A percentile compares a stretch with the other conserved stretches of the same genome.
These are phyloP conservation scores for Helichrysum umbraculigerum DNA, from an alignment of 129 eudicot species.

Conservation along the genomic window DNA sequence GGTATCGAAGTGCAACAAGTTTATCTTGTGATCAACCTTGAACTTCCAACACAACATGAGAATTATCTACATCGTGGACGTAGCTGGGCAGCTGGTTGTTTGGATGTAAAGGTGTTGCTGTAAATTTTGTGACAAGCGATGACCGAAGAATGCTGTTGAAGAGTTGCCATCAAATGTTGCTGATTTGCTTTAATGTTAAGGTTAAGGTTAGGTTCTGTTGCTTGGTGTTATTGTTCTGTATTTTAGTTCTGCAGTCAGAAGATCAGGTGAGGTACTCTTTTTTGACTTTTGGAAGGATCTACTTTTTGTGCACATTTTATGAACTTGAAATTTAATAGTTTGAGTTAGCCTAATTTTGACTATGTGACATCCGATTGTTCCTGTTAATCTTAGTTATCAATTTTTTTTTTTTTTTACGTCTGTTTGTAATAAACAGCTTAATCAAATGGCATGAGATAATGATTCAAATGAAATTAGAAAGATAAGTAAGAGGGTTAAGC, in stretches of 20 bases:
- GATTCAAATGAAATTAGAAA: too few relatives aligned
- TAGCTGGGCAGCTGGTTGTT: slow-evolving; percentile 35
- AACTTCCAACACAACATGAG: slow-evolving; percentile 49
- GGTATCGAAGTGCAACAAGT: slow-evolving; percentile 56
- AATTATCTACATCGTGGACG: slow-evolving; percentile 53
- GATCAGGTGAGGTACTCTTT: too few relatives aligned
- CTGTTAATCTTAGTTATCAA: too few relatives aligned
- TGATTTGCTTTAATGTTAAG: not conserved
- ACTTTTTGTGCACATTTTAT: too few relatives aligned
- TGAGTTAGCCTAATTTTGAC: too few relatives aligned
- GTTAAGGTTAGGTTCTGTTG: slow-evolving; percentile 2
- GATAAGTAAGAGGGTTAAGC: too few relatives aligned
- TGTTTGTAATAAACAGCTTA: too few relatives aligned
- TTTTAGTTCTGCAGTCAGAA: too few relatives aligned
- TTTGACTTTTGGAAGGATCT: too few relatives aligned
- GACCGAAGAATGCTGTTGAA: slow-evolving; percentile 51
- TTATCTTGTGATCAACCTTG: slow-evolving; percentile 46
- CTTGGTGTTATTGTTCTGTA: not conserved
- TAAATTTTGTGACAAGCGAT: slow-evolving; percentile 42
- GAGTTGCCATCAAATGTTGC: slow-evolving; percentile 52
- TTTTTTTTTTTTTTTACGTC: too few relatives aligned
- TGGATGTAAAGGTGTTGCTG: slow-evolving; percentile 49
- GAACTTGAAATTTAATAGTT: not conserved
- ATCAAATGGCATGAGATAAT: too few relatives aligned
- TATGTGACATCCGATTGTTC: too few relatives aligned